A percentile compares a stretch with the other conserved stretches of the same genome.
These are phyloP conservation scores for Beauveria varroae DNA, from an alignment of 2,329 filamentous ascomycete species.

Conservation along the genomic window DNA sequence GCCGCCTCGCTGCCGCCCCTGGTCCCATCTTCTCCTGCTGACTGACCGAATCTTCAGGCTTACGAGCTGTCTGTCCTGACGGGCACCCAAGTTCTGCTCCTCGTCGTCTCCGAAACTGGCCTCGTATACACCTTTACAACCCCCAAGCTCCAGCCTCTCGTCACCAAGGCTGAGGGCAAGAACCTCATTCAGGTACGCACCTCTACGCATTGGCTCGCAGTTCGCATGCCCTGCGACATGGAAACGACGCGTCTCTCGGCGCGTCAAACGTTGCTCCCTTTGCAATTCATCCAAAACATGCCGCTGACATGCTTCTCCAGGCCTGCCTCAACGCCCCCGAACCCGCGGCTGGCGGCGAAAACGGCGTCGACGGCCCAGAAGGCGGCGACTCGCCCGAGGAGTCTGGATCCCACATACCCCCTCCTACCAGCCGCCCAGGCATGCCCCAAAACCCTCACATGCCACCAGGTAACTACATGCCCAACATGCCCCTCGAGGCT, in stretches of 20 bases:
- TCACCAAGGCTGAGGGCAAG: conserved; percentile 98
- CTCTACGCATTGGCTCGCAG: neutral
- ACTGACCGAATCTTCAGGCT: conserved; percentile 50
- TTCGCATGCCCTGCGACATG: neutral
- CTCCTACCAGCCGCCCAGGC: conserved; percentile 49
- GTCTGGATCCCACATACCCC: conserved; percentile 68
- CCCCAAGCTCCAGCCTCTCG: conserved; percentile 93
- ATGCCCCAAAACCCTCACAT: conserved; percentile 59
- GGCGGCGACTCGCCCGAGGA: conserved; percentile 90
- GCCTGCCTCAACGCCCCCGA: conserved; percentile 96
- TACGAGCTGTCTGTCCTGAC: conserved; percentile 97
- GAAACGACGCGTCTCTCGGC: neutral
- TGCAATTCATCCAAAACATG: neutral
- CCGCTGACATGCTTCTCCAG: conserved; percentile 42
- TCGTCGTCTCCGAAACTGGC: conserved; percentile 91
- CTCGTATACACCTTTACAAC: conserved; percentile 96
- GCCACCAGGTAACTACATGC: conserved; percentile 55
- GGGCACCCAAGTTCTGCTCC: conserved; percentile 90
- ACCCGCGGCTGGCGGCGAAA: conserved; percentile 71
- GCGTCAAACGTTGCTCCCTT: neutral
- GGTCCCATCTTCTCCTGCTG: conserved; percentile 7
- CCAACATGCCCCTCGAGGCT: conserved; percentile 61
- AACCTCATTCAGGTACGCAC: conserved; percentile 88
- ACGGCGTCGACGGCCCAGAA: conserved; percentile 67
- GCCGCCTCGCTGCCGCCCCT: conserved; percentile 10